Conservation (phyloP, 345 rosid species). For the Sisymbrium altissimum region DNA sequence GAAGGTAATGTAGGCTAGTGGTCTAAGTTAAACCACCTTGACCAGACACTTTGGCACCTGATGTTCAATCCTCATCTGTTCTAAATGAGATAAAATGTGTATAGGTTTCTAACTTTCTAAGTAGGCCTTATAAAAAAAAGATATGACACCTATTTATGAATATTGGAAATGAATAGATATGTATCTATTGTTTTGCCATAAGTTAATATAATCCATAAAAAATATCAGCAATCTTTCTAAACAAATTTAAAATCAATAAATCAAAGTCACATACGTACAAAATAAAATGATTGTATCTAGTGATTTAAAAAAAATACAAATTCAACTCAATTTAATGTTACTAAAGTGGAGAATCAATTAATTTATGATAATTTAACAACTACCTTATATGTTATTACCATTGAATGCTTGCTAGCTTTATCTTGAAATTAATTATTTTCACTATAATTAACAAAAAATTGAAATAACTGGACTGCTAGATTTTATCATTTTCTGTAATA, state of each 20-base stretch:
- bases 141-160: not conserved
- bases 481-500: not conserved
- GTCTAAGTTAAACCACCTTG: slow-evolving; percentile 28
- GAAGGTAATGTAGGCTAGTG: slow-evolving; percentile 22
- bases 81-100: not conserved
- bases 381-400: not conserved
- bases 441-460: not conserved
- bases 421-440: not conserved
- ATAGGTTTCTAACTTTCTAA: not conserved
- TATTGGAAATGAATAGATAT: not conserved
- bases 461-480: not conserved
- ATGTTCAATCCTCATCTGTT: slow-evolving; percentile 7
- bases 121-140: not conserved
- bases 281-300: not conserved
- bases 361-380: not conserved
- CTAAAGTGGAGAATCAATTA: not conserved
- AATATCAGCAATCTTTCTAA: not conserved
- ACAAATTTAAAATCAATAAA: not conserved
- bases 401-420: not conserved
- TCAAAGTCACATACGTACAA: not conserved
- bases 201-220: not conserved
- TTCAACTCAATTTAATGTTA: not conserved
- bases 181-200: not conserved
- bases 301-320: not conserved
- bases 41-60: slow-evolving; percentile 31